Evolutionary conservation across 495 filamentous ascomycete genomes (phyloP).

Genomic region (Hypoxylon perforatum): DNA sequence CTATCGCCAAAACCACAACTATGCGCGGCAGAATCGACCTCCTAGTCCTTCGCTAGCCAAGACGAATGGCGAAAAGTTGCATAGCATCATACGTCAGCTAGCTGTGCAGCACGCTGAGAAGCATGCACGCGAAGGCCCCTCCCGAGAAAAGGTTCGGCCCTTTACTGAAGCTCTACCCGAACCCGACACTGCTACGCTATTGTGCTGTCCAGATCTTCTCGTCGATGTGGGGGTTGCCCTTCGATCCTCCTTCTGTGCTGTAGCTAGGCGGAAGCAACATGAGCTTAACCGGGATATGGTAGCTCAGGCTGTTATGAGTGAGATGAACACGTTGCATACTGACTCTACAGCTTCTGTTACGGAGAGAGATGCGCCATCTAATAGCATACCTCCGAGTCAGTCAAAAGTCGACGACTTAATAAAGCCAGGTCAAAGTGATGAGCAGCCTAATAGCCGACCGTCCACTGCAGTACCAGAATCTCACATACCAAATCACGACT

Average conservation of each 20-base stretch:
- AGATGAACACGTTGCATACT: slow-evolving; percentile 45
- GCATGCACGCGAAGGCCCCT: slow-evolving; percentile 44
- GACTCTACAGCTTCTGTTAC: slow-evolving; percentile 32
- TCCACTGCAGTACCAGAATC: slow-evolving; percentile 15
- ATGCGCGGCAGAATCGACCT: slow-evolving; percentile 43
- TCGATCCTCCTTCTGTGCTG: slow-evolving; percentile 56
- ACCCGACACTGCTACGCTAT: slow-evolving; percentile 24
- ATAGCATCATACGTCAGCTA: slow-evolving; percentile 58
- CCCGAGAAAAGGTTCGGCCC: slow-evolving; percentile 45
- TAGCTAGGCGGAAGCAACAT: slow-evolving; percentile 52
- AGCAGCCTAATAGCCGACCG: slow-evolving; percentile 24
- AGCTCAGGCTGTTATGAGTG: slow-evolving; percentile 55
- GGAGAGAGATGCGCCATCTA: slow-evolving; percentile 32
- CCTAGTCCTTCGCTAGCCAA: slow-evolving; percentile 48
- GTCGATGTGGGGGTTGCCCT: slow-evolving; percentile 57
- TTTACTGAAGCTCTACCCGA: slow-evolving; percentile 42
- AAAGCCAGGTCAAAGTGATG: slow-evolving; percentile 23
- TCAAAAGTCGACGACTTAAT: slow-evolving; percentile 25
- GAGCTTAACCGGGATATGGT: slow-evolving; percentile 53
- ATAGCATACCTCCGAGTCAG: slow-evolving; percentile 32
- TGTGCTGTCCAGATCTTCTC: slow-evolving; percentile 56
- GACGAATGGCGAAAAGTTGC: slow-evolving; percentile 52
- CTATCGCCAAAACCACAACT: slow-evolving; percentile 53
- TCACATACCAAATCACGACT: slow-evolving; percentile 5
- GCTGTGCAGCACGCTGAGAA: slow-evolving; percentile 50